A percentile compares a stretch with the other conserved stretches of the same genome.
Conservation (phyloP, 768 basidiomycete genomes). For the Kwoniella heveanensis region DNA sequence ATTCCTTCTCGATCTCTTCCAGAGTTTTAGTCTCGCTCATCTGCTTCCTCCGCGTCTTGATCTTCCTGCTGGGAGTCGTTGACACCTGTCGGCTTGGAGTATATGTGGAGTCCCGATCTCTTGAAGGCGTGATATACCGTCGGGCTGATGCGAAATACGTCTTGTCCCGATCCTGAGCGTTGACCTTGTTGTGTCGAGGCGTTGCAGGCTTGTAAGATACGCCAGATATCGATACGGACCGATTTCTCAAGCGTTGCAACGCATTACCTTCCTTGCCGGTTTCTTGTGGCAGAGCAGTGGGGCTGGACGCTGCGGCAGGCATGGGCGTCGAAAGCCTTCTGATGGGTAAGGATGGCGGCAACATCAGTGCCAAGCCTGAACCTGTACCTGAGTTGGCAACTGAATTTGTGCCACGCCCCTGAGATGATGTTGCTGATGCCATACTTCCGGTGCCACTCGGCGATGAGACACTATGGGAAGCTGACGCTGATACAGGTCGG, state of each 20-base stretch:
- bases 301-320: too few species aligned
- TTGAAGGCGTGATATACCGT: slow-evolving; percentile 4
- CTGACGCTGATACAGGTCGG: too few species aligned
- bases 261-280: too few species aligned
- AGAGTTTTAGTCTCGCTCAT: not conserved
- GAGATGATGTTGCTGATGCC: too few species aligned
- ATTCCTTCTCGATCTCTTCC: slow-evolving; percentile 17
- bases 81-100: too few species aligned
- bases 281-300: too few species aligned
- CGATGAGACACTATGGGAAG: too few species aligned
- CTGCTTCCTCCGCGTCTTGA: too few species aligned
- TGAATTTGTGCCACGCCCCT: too few species aligned
- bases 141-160: not conserved
- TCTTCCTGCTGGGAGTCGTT: slow-evolving; percentile 15
- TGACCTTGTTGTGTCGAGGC: not conserved
- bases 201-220: not conserved
- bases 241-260: not conserved
- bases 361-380: slow-evolving; percentile 30
- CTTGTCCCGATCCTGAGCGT: not conserved
- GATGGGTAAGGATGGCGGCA: slow-evolving; percentile 38
- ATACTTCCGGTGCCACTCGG: too few species aligned
- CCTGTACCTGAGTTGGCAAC: too few species aligned
- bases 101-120: too few species aligned
- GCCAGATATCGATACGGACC: not conserved
- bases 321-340: slow-evolving; percentile 4